These are phyloP conservation scores for Cercospora janseana DNA, from an alignment of 2,329 filamentous ascomycete genomes.

Conservation along the genomic window DNA sequence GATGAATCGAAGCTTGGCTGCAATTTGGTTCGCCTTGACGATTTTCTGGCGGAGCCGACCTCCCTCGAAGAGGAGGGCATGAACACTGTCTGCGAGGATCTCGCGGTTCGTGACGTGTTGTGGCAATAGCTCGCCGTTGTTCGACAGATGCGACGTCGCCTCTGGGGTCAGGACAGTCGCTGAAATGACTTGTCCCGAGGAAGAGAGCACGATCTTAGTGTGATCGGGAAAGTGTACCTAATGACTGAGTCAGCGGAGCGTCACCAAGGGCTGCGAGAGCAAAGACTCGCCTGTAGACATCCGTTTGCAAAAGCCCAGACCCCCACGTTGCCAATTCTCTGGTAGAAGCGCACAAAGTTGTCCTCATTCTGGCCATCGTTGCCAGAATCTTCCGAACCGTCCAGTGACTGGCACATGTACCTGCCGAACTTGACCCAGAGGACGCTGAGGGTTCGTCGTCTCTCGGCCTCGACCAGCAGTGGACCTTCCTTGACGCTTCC, in stretches of 20 bases:
- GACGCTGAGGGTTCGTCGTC: conserved; percentile 55
- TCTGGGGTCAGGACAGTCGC: conserved; percentile 74
- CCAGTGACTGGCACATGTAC: conserved; percentile 58
- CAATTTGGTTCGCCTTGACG: conserved; percentile 69
- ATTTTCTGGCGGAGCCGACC: conserved; percentile 49
- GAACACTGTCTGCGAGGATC: conserved; percentile 68
- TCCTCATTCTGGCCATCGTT: conserved; percentile 38
- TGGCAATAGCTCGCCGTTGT: conserved; percentile 61
- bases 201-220: conserved; percentile 76
- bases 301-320: conserved; percentile 81
- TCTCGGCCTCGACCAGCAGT: conserved; percentile 42
- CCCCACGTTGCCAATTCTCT: conserved; percentile 75
- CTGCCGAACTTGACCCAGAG: conserved; percentile 68
- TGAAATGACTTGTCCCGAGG: conserved; percentile 71
- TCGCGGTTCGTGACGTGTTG: conserved; percentile 68
- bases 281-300: conserved; percentile 63
- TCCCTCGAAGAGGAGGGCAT: conserved; percentile 66
- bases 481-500: conserved; percentile 37
- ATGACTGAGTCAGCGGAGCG: conserved; percentile 14
- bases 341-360: conserved; percentile 73
- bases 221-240: conserved; percentile 87
- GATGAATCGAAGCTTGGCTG: conserved; percentile 72
- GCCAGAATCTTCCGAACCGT: conserved; percentile 43
- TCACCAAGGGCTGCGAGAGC: background rate
- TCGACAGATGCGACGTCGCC: conserved; percentile 63